A percentile compares a stretch with the other conserved stretches of the same genome.
phyloP scores from a whole-genome alignment of 495 filamentous ascomycete species.

The Podospora tetraspora region DNA sequence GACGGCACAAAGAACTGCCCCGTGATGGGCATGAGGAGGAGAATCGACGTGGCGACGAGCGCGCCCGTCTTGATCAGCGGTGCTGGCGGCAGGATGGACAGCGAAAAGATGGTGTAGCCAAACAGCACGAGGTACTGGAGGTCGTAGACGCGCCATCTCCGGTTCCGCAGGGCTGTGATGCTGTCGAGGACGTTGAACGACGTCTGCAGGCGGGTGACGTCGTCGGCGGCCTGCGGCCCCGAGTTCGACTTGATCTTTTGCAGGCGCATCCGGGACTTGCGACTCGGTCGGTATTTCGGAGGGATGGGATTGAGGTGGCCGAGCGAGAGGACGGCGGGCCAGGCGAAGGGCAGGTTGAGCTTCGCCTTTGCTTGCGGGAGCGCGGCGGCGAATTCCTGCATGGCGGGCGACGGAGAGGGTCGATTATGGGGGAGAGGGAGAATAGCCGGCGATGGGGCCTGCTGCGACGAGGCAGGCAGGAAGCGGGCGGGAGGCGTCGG shows the following conservation, averaged over 20 bases:
- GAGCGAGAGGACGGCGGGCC: slow-evolving; percentile 26
- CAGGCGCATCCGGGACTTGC: slow-evolving; percentile 65
- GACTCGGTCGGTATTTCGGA: slow-evolving; percentile 64
- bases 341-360: slow-evolving; percentile 24
- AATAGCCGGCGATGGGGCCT: slow-evolving; percentile 1
- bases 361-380: slow-evolving; percentile 27
- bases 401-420: slow-evolving; percentile 7
- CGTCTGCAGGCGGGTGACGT: slow-evolving; percentile 68
- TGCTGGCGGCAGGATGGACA: slow-evolving; percentile 71
- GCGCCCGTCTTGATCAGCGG: slow-evolving; percentile 67
- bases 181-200: slow-evolving; percentile 74
- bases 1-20: slow-evolving; percentile 88
- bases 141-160: slow-evolving; percentile 82
- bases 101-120: slow-evolving; percentile 69
- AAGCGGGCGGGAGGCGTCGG: slow-evolving; percentile 2
- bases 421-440: neutral
- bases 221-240: slow-evolving; percentile 40
- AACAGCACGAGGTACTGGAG: slow-evolving; percentile 74
- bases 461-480: neutral
- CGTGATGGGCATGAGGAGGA: slow-evolving; percentile 80
- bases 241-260: slow-evolving; percentile 60
- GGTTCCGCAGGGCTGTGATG: slow-evolving; percentile 61
- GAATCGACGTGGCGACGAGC: slow-evolving; percentile 57
- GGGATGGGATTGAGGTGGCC: slow-evolving; percentile 51
- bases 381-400: slow-evolving; percentile 27